phyloP scores from a whole-genome alignment of 108 stramenopile species.

The Aureococcus anophagefferens region DNA sequence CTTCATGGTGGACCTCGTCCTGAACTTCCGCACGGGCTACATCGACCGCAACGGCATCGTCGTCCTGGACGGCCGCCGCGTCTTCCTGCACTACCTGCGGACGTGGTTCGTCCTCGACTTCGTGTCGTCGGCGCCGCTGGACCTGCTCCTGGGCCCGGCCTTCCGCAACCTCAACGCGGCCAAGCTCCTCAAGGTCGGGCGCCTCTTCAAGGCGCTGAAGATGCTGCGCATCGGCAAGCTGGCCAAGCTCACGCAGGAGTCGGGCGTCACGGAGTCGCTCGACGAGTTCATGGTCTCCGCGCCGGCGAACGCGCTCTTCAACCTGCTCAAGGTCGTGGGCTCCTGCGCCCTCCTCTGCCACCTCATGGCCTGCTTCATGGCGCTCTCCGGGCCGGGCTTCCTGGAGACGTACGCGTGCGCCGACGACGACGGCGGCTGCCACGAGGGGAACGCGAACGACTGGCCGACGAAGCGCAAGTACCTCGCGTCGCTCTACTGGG shows the following conservation, averaged over 20 bases:
- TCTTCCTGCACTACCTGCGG: neutral
- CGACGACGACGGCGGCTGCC: neutral
- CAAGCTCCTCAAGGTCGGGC: neutral
- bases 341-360: neutral
- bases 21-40: neutral
- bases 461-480: neutral
- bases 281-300: neutral
- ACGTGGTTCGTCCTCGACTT: neutral
- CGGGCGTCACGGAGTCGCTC: neutral
- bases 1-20: neutral
- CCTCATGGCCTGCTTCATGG: neutral
- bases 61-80: neutral
- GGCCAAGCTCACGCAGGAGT: neutral
- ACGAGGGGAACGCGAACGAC: neutral
- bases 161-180: neutral
- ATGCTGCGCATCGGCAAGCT: neutral
- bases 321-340: neutral
- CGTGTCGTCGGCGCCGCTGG: neutral
- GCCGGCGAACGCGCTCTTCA: neutral
- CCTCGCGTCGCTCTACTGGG: conserved; percentile 7
- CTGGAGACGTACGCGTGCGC: neutral
- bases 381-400: neutral
- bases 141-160: neutral
- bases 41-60: neutral
- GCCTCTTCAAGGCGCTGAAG: neutral